These are phyloP conservation scores for Calonectria pteridis DNA, from an alignment of 2,329 filamentous ascomycete genomes.

Conservation along the genomic window DNA sequence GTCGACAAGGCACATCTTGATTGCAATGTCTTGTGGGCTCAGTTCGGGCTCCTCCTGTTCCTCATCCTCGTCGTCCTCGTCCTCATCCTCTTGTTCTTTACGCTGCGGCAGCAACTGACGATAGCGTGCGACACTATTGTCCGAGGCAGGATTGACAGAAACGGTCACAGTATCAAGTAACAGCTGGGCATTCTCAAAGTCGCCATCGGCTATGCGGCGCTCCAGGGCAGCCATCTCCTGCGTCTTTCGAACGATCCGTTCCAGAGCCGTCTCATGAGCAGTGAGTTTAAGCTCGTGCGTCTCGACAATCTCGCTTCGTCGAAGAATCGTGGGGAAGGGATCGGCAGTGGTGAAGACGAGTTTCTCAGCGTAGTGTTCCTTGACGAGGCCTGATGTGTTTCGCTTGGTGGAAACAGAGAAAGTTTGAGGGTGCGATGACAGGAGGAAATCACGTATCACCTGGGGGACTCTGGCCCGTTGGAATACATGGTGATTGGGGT, in stretches of 20 bases:
- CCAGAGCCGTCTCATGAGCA: constrained; percentile 88
- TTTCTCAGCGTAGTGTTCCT: constrained; percentile 86
- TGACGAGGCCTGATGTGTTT: constrained; percentile 75
- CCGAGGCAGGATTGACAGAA: constrained; percentile 79
- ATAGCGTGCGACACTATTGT: constrained; percentile 84
- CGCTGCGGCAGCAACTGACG: constrained; percentile 76
- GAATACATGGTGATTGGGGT: constrained; percentile 85
- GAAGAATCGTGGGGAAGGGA: constrained; percentile 89
- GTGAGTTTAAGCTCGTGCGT: constrained; percentile 75
- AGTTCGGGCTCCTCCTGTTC: constrained; percentile 62
- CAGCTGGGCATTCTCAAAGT: constrained; percentile 75
- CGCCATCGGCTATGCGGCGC: constrained; percentile 78
- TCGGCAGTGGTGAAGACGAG: constrained; percentile 86
- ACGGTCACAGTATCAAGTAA: constrained; percentile 82
- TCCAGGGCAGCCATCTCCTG: constrained; percentile 84
- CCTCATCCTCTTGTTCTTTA: constrained; percentile 53
- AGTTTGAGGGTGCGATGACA: constrained; percentile 80
- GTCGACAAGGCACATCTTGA: constrained; percentile 88
- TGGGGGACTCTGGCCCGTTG: constrained; percentile 88
- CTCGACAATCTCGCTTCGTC: constrained; percentile 85
- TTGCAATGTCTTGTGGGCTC: constrained; percentile 77
- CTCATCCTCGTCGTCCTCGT: constrained; percentile 55
- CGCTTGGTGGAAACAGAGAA: constrained; percentile 84
- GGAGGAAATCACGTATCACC: constrained; percentile 86
- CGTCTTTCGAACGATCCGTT: constrained; percentile 91